phyloP scores from a whole-genome alignment of 305 asterid genomes.

The Fraxinus nigra region DNA sequence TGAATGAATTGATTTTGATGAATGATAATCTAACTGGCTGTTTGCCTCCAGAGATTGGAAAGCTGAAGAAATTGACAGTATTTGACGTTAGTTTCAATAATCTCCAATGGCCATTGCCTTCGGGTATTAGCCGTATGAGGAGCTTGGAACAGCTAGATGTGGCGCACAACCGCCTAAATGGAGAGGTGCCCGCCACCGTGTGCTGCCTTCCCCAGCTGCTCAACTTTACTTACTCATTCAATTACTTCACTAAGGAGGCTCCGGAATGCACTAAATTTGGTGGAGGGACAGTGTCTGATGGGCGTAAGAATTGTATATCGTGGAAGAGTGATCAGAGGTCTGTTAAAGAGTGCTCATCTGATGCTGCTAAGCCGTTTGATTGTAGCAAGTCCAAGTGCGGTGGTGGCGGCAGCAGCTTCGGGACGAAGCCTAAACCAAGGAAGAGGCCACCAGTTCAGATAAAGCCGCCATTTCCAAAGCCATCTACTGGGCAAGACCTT shows the following conservation, averaged over 20 bases:
- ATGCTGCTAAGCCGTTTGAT: slow-evolving; percentile 66
- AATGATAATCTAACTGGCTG: slow-evolving; percentile 66
- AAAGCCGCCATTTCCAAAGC: slow-evolving; percentile 42
- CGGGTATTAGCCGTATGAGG: slow-evolving; percentile 43
- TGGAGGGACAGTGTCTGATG: slow-evolving; percentile 40
- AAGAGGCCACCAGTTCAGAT: slow-evolving; percentile 15
- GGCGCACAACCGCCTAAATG: slow-evolving; percentile 56
- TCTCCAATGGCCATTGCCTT: slow-evolving; percentile 60
- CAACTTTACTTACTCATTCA: slow-evolving; percentile 53
- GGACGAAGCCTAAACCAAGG: neutral
- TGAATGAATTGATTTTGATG: slow-evolving; percentile 57
- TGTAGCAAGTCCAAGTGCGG: slow-evolving; percentile 56
- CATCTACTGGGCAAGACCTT: slow-evolving; percentile 19
- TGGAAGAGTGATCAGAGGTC: slow-evolving; percentile 60
- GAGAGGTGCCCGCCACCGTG: slow-evolving; percentile 51
- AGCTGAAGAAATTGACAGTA: slow-evolving; percentile 45
- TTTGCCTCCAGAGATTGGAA: slow-evolving; percentile 66
- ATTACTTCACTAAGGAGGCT: slow-evolving; percentile 60
- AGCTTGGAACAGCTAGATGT: slow-evolving; percentile 55
- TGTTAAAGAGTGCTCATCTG: slow-evolving; percentile 56
- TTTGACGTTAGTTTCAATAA: slow-evolving; percentile 50
- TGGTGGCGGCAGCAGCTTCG: neutral
- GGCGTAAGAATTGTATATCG: slow-evolving; percentile 60
- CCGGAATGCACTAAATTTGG: slow-evolving; percentile 49
- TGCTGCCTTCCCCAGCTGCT: slow-evolving; percentile 55